Conservation (phyloP, 805 yeast genomes). For the Zygosaccharomyces rouxii region DNA sequence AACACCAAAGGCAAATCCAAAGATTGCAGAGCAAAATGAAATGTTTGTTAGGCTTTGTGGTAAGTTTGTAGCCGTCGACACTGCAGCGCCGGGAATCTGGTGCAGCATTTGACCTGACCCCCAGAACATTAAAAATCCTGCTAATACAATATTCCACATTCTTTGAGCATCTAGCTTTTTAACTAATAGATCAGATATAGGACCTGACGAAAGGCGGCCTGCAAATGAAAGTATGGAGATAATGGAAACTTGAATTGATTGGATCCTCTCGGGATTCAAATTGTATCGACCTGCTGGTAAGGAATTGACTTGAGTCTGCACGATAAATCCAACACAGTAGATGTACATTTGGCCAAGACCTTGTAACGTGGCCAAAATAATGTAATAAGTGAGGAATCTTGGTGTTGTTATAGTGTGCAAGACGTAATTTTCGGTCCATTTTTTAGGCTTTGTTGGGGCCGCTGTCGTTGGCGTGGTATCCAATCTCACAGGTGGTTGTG, state of each 20-base stretch:
- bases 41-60: slow-evolving; percentile 39
- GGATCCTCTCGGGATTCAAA: slow-evolving; percentile 43
- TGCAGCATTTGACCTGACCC: slow-evolving; percentile 35
- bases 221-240: slow-evolving; percentile 60
- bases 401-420: slow-evolving; percentile 27
- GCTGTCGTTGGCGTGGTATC: neutral
- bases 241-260: slow-evolving; percentile 67
- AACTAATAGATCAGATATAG: slow-evolving; percentile 56
- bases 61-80: slow-evolving; percentile 3
- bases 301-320: slow-evolving; percentile 42
- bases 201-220: slow-evolving; percentile 64
- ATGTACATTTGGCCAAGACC: slow-evolving; percentile 72
- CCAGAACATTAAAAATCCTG: slow-evolving; percentile 35
- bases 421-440: slow-evolving; percentile 17
- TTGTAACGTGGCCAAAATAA: slow-evolving; percentile 52
- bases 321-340: slow-evolving; percentile 70
- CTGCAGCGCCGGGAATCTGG: neutral
- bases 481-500: neutral
- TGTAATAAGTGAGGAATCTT: slow-evolving; percentile 47
- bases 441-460: neutral
- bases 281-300: slow-evolving; percentile 16
- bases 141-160: slow-evolving; percentile 54
- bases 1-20: slow-evolving; percentile 67
- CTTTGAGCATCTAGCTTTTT: slow-evolving; percentile 52
- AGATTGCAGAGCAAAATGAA: slow-evolving; percentile 46